Conservation (phyloP, 495 filamentous ascomycete genomes). For the Daldinia vernicosa region DNA sequence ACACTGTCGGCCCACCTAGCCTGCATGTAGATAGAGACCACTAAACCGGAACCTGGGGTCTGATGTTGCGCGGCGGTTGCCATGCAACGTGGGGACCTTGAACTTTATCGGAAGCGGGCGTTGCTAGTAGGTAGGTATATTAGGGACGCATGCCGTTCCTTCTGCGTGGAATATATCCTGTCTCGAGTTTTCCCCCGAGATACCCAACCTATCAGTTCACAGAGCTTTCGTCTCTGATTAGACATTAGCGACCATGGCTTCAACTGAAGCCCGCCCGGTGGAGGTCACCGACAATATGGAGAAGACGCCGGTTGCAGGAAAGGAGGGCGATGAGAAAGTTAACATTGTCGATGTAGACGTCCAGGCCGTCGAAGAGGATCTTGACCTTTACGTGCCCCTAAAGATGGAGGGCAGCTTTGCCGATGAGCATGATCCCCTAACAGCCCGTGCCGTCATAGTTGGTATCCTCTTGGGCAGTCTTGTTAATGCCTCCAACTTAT, state of each 20-base stretch:
- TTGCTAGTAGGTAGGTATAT: constrained; percentile 15
- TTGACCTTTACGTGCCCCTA: constrained; percentile 60
- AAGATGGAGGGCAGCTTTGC: constrained; percentile 54
- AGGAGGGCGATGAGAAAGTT: constrained; percentile 35
- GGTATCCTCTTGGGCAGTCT: constrained; percentile 67
- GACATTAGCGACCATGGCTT: constrained; percentile 38
- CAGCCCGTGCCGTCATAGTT: constrained; percentile 63
- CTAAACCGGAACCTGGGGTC: constrained; percentile 1
- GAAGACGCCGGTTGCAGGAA: constrained; percentile 22
- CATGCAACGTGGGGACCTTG: constrained; percentile 21
- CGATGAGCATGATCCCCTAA: constrained; percentile 61
- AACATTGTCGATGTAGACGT: constrained; percentile 35
- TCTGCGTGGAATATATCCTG: constrained; percentile 2
- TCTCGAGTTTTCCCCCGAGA: not conserved
- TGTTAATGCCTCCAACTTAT: constrained; percentile 72
- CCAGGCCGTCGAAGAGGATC: constrained; percentile 48
- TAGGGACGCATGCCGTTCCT: constrained; percentile 18
- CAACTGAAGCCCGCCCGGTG: constrained; percentile 32
- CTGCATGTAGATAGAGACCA: not conserved
- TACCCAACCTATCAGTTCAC: constrained; percentile 20
- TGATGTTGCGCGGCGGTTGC: constrained; percentile 24
- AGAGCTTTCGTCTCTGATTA: constrained; percentile 20
- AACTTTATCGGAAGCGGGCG: constrained; percentile 9
- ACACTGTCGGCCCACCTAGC: constrained; percentile 10
- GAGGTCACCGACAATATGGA: constrained; percentile 31